phyloP scores from a whole-genome alignment of 208 protist species.

The Crithidia expoeki region DNA sequence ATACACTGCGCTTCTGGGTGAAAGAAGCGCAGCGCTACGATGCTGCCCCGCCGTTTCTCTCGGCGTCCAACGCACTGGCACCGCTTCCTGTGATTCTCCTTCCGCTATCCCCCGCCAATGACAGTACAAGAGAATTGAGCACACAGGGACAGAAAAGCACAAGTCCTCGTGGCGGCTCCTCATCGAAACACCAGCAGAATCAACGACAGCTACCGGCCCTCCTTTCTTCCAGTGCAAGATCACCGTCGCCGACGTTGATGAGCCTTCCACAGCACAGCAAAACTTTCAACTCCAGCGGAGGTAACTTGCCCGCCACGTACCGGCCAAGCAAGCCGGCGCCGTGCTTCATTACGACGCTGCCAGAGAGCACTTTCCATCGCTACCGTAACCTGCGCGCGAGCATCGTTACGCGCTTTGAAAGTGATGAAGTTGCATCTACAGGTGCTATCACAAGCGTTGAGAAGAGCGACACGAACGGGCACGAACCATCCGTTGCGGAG shows the following conservation, averaged over 20 bases:
- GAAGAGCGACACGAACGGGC: not conserved
- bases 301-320: not conserved
- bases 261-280: not conserved
- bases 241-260: not conserved
- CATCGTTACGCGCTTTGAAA: slow-evolving; percentile 23
- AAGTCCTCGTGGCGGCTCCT: no score
- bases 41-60: slow-evolving; percentile 28
- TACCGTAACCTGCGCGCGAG: slow-evolving; percentile 23
- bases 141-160: no score
- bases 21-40: slow-evolving; percentile 5
- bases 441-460: not conserved
- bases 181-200: no score
- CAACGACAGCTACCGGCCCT: no score
- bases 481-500: not conserved
- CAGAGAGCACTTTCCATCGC: slow-evolving; percentile 22
- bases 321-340: slow-evolving; percentile 29
- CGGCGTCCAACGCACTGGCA: slow-evolving; percentile 17
- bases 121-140: no score
- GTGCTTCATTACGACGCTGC: slow-evolving; percentile 31
- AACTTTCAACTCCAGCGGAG: not conserved
- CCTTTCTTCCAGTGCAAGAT: not conserved
- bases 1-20: slow-evolving; percentile 17
- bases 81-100: slow-evolving; percentile 1
- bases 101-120: not conserved
- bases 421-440: not conserved